A percentile compares a stretch with the other conserved stretches of the same genome.
phyloP scores from a whole-genome alignment of 768 basidiomycete genomes.

The Neoboletus brunneissimus region DNA sequence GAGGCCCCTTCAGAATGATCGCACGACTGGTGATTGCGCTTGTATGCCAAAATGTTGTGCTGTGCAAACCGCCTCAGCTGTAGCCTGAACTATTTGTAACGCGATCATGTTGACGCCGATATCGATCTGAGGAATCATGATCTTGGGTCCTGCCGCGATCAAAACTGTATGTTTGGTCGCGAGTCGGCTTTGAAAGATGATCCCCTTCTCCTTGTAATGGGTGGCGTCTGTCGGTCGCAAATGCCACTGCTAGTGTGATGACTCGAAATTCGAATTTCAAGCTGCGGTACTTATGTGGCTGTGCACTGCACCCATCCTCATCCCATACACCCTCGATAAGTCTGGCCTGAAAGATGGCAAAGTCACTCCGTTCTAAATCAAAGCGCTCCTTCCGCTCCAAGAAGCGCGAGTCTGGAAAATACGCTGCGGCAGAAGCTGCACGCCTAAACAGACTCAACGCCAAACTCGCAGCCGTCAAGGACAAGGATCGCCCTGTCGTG shows the following conservation, averaged over 20 bases:
- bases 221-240: too few species aligned
- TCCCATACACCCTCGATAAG: background rate
- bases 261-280: background rate
- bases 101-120: background rate
- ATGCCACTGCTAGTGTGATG: too few species aligned
- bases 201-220: background rate
- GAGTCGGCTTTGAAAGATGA: background rate
- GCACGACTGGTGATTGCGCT: background rate
- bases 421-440: conserved; percentile 75
- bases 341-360: conserved; percentile 52
- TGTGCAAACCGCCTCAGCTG: conserved; percentile 4
- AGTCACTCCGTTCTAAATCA: conserved; percentile 78
- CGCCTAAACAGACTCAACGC: conserved; percentile 68
- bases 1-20: conserved; percentile 61
- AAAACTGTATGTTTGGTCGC: background rate
- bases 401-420: conserved; percentile 72
- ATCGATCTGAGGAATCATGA: conserved; percentile 6
- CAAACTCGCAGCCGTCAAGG: conserved; percentile 55
- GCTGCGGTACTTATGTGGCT: conserved; percentile 5
- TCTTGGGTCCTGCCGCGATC: background rate
- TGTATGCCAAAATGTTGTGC: conserved; percentile 3
- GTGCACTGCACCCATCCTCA: background rate
- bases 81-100: conserved; percentile 9
- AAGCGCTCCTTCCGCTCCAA: conserved; percentile 76
- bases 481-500: conserved; percentile 29